These are phyloP conservation scores for Trichosphaerium sp. DNA, from an alignment of 78 protist species.

Conservation along the genomic window DNA sequence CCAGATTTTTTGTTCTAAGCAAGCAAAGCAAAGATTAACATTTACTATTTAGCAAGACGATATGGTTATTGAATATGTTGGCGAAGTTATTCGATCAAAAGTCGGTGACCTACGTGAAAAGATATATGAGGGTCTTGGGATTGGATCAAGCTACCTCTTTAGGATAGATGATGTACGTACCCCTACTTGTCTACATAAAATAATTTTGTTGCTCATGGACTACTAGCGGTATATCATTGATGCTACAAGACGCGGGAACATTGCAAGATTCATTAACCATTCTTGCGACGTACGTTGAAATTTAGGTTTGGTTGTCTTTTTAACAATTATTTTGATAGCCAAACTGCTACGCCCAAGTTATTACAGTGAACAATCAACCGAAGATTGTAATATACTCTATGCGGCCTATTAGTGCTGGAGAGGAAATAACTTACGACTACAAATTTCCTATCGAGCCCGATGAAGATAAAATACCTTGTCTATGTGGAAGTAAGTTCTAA, in stretches of 20 bases:
- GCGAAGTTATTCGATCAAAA: slow-evolving; percentile 76
- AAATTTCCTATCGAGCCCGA: slow-evolving; percentile 90
- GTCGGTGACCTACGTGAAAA: slow-evolving; percentile 82
- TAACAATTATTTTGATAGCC: slow-evolving; percentile 38
- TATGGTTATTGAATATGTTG: slow-evolving; percentile 92
- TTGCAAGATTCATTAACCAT: slow-evolving; percentile 96
- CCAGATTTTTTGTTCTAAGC: background rate
- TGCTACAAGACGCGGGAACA: slow-evolving; percentile 85
- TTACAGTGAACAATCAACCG: slow-evolving; percentile 46
- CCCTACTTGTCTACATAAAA: too few species aligned
- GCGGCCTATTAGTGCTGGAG: slow-evolving; percentile 68
- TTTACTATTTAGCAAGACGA: slow-evolving; percentile 49
- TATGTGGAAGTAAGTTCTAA: too few species aligned
- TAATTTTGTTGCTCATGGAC: slow-evolving; percentile 65
- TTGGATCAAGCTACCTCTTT: slow-evolving; percentile 86
- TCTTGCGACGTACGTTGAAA: slow-evolving; percentile 64
- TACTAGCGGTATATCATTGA: slow-evolving; percentile 82
- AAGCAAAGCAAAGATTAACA: background rate
- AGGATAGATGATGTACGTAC: slow-evolving; percentile 78
- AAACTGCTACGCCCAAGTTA: slow-evolving; percentile 81
- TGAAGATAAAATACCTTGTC: slow-evolving; percentile 85
- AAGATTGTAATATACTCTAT: slow-evolving; percentile 76
- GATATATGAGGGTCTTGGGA: slow-evolving; percentile 61
- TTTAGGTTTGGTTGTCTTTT: background rate
- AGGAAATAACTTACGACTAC: slow-evolving; percentile 92